Evolutionary conservation across 441 rosid species (phyloP).

Genomic region (Rhodomyrtus psidioides): DNA sequence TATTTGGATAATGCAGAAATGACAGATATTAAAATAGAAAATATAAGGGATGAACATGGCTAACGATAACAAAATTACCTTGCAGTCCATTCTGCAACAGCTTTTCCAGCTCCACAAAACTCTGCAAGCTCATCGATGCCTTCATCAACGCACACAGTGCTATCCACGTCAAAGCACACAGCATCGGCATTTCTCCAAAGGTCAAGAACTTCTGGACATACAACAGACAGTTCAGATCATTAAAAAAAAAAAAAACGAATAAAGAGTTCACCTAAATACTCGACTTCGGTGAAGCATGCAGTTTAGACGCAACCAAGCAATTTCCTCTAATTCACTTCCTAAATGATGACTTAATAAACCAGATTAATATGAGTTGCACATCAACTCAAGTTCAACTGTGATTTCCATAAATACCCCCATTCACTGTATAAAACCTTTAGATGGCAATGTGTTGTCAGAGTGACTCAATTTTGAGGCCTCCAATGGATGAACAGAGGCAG

Average conservation of each 20-base stretch:
- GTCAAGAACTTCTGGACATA: slow-evolving; percentile 52
- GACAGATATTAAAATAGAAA: background rate
- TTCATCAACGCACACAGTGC: slow-evolving; percentile 94
- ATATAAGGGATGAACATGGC: background rate
- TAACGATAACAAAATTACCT: slow-evolving; percentile 38
- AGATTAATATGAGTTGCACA: background rate
- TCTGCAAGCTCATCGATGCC: slow-evolving; percentile 99
- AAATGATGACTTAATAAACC: background rate
- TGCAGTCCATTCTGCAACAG: slow-evolving; percentile 98
- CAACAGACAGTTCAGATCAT: background rate
- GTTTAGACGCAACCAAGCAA: background rate
- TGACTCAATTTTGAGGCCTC: slow-evolving; percentile 27
- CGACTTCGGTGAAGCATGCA: background rate
- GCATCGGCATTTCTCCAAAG: slow-evolving; percentile 76
- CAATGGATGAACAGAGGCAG: slow-evolving; percentile 46
- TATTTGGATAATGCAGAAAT: slow-evolving; percentile 10
- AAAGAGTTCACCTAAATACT: background rate
- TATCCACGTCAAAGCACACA: slow-evolving; percentile 97
- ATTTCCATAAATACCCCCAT: background rate
- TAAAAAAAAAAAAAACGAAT: background rate
- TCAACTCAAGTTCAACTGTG: background rate
- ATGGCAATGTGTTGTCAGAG: slow-evolving; percentile 42
- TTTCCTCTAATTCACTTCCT: background rate
- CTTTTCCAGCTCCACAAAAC: slow-evolving; percentile 96
- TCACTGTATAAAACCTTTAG: slow-evolving; percentile 39